phyloP scores from a whole-genome alignment of 805 yeast species.

The Debaryomyces castellii region DNA sequence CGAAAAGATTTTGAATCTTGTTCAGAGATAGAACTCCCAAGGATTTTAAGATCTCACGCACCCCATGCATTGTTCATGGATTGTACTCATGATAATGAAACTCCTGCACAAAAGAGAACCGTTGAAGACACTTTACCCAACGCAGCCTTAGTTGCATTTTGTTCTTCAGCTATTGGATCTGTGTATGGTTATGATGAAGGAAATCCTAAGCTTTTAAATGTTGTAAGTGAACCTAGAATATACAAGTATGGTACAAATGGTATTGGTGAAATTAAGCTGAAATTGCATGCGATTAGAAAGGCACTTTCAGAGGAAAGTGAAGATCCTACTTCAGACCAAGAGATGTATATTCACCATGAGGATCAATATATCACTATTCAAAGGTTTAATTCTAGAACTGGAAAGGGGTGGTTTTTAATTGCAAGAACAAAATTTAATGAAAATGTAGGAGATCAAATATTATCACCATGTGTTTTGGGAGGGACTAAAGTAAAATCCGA shows the following conservation, averaged over 20 bases:
- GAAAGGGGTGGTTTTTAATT: conserved; percentile 83
- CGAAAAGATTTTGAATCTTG: conserved; percentile 27
- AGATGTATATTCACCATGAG: conserved; percentile 92
- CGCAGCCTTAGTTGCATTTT: conserved; percentile 90
- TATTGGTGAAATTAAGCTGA: conserved; percentile 69
- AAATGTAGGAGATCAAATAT: conserved; percentile 46
- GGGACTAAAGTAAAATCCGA: conserved; percentile 60
- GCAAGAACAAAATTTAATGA: conserved; percentile 76
- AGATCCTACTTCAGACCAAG: conserved; percentile 61
- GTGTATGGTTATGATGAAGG: conserved; percentile 93
- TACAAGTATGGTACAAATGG: conserved; percentile 61
- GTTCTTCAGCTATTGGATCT: conserved; percentile 92
- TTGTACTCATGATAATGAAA: conserved; percentile 95
- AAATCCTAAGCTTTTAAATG: conserved; percentile 76
- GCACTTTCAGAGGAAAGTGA: conserved; percentile 54
- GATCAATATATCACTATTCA: conserved; percentile 91
- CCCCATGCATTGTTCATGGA: conserved; percentile 97
- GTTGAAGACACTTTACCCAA: conserved; percentile 93
- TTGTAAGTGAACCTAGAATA: conserved; percentile 70
- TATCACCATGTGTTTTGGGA: conserved; percentile 56
- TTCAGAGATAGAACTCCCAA: conserved; percentile 70
- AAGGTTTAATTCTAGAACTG: conserved; percentile 77
- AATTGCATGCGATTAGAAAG: conserved; percentile 57
- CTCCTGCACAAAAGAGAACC: conserved; percentile 84
- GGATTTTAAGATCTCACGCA: conserved; percentile 60